Base-by-base conservation (phyloP, 345 rosid genomes). In the Eucalyptus erythrocorys region DNA sequence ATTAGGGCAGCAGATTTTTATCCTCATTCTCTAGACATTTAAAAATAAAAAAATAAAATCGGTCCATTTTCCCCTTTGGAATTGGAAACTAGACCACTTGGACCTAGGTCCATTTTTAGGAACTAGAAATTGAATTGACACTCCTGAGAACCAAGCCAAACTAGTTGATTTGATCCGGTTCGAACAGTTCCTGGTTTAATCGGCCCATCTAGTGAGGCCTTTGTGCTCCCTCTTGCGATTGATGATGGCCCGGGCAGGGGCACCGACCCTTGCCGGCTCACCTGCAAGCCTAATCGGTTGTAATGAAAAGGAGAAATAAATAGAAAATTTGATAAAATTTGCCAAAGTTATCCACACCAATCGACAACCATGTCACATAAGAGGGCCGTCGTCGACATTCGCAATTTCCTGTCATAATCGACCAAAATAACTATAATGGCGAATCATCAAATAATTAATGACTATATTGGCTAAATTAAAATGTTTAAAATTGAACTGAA, bases 331-430 rank as follows among this genome's bases (percentile, higher is more conserved):
- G 3, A 26, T 5, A 59, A 30, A 64, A 30, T 26, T 59, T 27
- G 7, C 1, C 11, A 27, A 59, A 59, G 7, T 59, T 27, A 26
- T 27, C 7, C n/a, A 59, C 0, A 0, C 27, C n/a, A 59, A 26
- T 27, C 0, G 0, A 5, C 4, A 0, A 0, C 0, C 1, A 0
- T n/a, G 19, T 17, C 19, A 64, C 3, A 64, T n/a, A 64, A 15
- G 15, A 64, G 3, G 10, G 4, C 3, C 4, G 7, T 30, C 0
- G 1, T 64, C 19, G 5, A 0, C 19, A 30, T 64, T 0, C 0
- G 2, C 5, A 16, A n/a, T n/a, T 64, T n/a, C 2, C 0, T 0
- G 3, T 14, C 3, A 13, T 30, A 64, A 14, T 71, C 12, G 5
- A 24, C 3, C 4, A 19, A 6, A 71, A 2, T 5, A 11, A 19